A percentile compares a stretch with the other conserved stretches of the same genome.
These are phyloP conservation scores for Canariomyces notabilis DNA, from an alignment of 2,329 filamentous ascomycete genomes.

Conservation along the genomic window DNA sequence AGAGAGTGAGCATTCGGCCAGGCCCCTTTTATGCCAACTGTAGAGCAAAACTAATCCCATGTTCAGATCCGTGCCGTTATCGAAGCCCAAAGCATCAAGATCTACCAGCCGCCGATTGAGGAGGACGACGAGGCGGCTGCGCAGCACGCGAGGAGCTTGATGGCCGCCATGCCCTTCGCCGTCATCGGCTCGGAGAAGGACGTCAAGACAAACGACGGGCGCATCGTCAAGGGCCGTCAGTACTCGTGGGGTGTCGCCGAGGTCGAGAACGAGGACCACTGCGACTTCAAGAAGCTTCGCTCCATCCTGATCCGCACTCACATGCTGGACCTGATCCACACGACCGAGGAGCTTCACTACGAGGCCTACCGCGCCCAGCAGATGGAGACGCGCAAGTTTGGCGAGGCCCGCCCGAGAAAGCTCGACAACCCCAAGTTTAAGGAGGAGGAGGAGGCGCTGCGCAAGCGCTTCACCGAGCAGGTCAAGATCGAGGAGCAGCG, in stretches of 20 bases:
- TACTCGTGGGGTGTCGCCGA: constrained; percentile 99
- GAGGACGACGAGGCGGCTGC: constrained; percentile 97
- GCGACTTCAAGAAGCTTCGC: constrained; percentile 99
- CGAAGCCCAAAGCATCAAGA: constrained; percentile 98
- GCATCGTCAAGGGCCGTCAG: constrained; percentile 97
- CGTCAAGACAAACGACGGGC: constrained; percentile 90
- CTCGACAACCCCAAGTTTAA: constrained; percentile 99
- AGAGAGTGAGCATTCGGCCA: constrained; percentile 60
- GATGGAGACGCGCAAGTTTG: constrained; percentile 99
- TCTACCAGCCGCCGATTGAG: constrained; percentile 96
- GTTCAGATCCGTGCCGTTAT: constrained; percentile 84
- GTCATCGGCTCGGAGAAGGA: constrained; percentile 99
- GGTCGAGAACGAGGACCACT: constrained; percentile 99
- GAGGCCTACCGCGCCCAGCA: constrained; percentile 98
- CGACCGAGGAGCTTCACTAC: constrained; percentile 98
- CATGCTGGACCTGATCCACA: constrained; percentile 99
- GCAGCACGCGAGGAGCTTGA: constrained; percentile 87
- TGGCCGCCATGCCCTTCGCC: constrained; percentile 96
- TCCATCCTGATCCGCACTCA: constrained; percentile 98
- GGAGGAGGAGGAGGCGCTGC: constrained; percentile 96
- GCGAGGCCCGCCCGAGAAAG: constrained; percentile 94
- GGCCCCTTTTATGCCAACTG: not conserved
- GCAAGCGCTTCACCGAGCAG: constrained; percentile 99
- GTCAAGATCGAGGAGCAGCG: constrained; percentile 99
- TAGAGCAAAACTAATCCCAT: constrained; percentile 26